phyloP scores from a whole-genome alignment of 2,329 filamentous ascomycete species.

The Aspergillus floridensis region DNA sequence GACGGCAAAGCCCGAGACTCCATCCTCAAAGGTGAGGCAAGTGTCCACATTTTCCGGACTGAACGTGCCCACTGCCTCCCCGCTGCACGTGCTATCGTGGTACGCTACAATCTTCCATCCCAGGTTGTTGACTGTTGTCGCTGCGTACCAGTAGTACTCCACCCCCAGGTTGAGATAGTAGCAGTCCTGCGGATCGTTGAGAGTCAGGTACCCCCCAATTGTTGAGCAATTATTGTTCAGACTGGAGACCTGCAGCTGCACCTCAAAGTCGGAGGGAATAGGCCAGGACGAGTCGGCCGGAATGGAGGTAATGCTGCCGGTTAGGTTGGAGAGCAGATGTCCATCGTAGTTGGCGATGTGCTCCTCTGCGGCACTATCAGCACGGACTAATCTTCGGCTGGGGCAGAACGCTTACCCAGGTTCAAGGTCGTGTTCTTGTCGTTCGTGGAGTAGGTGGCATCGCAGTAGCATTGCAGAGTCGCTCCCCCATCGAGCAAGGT shows the following conservation, averaged over 20 bases:
- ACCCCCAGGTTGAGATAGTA: too few species aligned
- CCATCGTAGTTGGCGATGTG: slow-evolving; percentile 18
- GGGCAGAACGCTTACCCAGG: too few species aligned
- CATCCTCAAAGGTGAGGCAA: neutral
- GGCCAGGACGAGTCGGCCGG: slow-evolving; percentile 6
- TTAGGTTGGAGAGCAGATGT: slow-evolving; percentile 14
- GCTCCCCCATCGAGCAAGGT: too few species aligned
- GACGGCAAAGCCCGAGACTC: neutral
- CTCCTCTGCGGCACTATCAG: slow-evolving; percentile 8
- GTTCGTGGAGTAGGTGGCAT: too few species aligned
- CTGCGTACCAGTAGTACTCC: neutral
- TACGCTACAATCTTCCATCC: slow-evolving; percentile 11
- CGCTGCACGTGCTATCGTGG: neutral
- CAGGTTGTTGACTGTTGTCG: neutral
- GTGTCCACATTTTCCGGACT: neutral
- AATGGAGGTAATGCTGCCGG: slow-evolving; percentile 4
- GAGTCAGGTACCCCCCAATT: too few species aligned
- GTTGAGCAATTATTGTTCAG: neutral
- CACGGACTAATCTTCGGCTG: too few species aligned
- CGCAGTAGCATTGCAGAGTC: too few species aligned
- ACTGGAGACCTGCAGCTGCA: neutral
- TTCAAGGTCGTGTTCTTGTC: too few species aligned
- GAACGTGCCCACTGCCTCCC: neutral
- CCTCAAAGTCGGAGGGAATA: slow-evolving; percentile 7
- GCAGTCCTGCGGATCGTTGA: too few species aligned